phyloP scores from a whole-genome alignment of 305 asterid genomes.

The Rubia peregrina region DNA sequence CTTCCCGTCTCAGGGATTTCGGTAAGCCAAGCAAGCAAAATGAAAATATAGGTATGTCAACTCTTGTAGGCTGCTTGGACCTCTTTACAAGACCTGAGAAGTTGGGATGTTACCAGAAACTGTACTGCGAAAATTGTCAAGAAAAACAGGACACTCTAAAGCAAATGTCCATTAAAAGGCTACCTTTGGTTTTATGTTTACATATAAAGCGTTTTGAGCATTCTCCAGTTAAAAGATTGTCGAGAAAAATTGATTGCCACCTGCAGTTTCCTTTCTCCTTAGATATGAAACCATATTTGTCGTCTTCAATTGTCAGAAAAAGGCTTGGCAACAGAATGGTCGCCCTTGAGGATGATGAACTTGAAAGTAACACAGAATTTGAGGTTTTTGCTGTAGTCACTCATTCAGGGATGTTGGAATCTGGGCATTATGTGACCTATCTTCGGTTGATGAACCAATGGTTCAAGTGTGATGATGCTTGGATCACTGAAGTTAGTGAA shows the following conservation, averaged over 20 bases:
- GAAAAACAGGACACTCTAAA: conserved; percentile 51
- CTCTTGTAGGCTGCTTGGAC: conserved; percentile 55
- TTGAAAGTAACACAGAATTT: conserved; percentile 42
- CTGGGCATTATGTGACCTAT: conserved; percentile 65
- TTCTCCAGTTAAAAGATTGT: conserved; percentile 42
- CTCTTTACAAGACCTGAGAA: conserved; percentile 67
- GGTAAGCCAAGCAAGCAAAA: conserved; percentile 38
- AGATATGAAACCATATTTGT: conserved; percentile 67
- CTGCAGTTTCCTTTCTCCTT: conserved; percentile 60
- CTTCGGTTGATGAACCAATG: conserved; percentile 55
- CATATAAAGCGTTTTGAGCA: conserved; percentile 75
- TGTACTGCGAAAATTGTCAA: conserved; percentile 54
- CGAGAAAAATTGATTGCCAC: conserved; percentile 61
- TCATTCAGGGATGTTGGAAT: conserved; percentile 73
- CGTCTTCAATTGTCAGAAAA: conserved; percentile 54
- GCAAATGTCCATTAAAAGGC: conserved; percentile 65
- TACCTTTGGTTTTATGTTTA: conserved; percentile 54
- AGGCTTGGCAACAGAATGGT: conserved; percentile 57
- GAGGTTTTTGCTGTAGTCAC: conserved; percentile 76
- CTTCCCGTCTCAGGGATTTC: conserved; percentile 18
- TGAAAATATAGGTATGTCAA: conserved; percentile 29
- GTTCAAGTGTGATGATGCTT: conserved; percentile 81
- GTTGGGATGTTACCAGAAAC: conserved; percentile 58
- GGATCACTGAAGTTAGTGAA: conserved; percentile 69
- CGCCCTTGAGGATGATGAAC: conserved; percentile 49